Conservation (phyloP, 768 basidiomycete genomes). For the Kwoniella europaea region DNA sequence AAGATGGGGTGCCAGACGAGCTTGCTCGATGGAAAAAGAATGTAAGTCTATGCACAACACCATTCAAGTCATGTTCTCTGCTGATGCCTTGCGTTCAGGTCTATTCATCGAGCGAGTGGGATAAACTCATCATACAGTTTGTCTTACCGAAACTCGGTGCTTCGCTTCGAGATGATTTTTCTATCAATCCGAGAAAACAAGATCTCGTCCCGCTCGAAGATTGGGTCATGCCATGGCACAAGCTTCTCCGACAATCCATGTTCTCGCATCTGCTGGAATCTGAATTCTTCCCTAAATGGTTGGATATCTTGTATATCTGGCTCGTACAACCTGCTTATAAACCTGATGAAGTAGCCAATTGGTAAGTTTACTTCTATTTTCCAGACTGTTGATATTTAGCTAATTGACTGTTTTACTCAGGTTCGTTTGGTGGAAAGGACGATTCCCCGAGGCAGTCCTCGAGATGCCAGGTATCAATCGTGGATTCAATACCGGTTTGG, state of each 20-base stretch:
- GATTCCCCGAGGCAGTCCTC: constrained; percentile 74
- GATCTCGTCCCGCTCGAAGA: constrained; percentile 77
- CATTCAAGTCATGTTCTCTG: background rate
- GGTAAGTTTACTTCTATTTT: constrained; percentile 65
- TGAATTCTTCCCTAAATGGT: constrained; percentile 97
- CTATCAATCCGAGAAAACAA: constrained; percentile 87
- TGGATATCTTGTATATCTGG: constrained; percentile 89
- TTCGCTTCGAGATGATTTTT: constrained; percentile 75
- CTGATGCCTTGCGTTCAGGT: constrained; percentile 62
- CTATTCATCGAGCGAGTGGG: constrained; percentile 83
- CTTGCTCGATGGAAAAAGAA: constrained; percentile 76
- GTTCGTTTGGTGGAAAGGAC: constrained; percentile 77
- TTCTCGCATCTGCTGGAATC: constrained; percentile 82
- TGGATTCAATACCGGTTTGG: constrained; percentile 85
- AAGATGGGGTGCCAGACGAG: constrained; percentile 76
- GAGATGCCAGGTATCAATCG: constrained; percentile 69
- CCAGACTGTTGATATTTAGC: background rate
- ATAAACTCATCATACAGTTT: constrained; percentile 84
- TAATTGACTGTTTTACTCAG: constrained; percentile 31
- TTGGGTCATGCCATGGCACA: constrained; percentile 76
- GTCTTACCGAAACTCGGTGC: constrained; percentile 88
- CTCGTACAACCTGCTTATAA: constrained; percentile 84
- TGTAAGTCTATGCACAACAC: constrained; percentile 60
- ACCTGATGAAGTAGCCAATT: constrained; percentile 89
- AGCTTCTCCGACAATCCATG: constrained; percentile 73